Conservation (phyloP, 495 filamentous ascomycete species). For the Podospora didyma region DNA sequence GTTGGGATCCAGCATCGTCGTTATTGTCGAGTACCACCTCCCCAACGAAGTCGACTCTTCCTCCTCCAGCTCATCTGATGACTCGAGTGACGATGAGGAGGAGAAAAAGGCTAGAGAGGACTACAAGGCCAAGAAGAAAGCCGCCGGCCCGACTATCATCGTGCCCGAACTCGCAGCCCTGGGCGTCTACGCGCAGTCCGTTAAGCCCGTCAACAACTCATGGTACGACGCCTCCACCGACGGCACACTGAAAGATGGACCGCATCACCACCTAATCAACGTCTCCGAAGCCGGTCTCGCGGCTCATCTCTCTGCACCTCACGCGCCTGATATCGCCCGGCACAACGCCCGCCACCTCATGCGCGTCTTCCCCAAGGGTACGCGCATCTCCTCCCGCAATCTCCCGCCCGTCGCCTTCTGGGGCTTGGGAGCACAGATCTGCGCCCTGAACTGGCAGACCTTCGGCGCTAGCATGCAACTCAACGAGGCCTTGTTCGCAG, state of each 20-base stretch:
- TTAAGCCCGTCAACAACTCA: constrained; percentile 49
- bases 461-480: constrained; percentile 51
- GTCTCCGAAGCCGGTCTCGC: constrained; percentile 48
- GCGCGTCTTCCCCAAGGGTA: constrained; percentile 55
- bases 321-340: constrained; percentile 35
- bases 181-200: constrained; percentile 54
- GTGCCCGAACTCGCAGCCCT: constrained; percentile 51
- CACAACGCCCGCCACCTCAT: constrained; percentile 52
- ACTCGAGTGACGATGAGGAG: constrained; percentile 14
- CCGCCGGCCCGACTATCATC: constrained; percentile 32
- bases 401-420: constrained; percentile 48
- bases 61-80: constrained; percentile 20
- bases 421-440: constrained; percentile 52
- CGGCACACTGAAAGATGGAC: constrained; percentile 33
- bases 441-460: constrained; percentile 56
- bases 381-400: constrained; percentile 51
- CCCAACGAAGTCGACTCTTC: constrained; percentile 36
- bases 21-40: constrained; percentile 54
- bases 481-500: constrained; percentile 53
- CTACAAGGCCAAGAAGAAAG: constrained; percentile 41
- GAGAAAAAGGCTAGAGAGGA: constrained; percentile 27
- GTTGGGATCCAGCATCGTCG: constrained; percentile 47
- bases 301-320: constrained; percentile 24
- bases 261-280: constrained; percentile 56
- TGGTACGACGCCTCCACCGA: constrained; percentile 44